Base-by-base conservation (phyloP, 2,329 filamentous ascomycete species). In the Ophiostoma quercus region DNA sequence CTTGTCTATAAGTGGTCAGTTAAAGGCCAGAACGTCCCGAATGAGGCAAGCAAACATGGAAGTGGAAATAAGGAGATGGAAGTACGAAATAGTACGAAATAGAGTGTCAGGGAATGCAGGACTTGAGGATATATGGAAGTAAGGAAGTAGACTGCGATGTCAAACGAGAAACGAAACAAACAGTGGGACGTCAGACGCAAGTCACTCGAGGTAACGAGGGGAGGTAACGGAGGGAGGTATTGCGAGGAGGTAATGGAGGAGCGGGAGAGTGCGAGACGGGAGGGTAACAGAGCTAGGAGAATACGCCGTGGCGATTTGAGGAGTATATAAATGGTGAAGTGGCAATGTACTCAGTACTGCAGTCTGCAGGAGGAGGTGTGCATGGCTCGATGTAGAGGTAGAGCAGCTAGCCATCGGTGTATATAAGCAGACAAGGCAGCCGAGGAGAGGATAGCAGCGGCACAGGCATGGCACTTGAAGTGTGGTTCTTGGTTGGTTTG, bases 1-100 rank as follows among this genome's bases (percentile, higher is more conserved):
- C 57, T 62, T 62, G 57, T 62, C 57, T 62, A 62, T 62, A 62
- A 32, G 57, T 62, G 57, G 57, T 62, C 25, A 62, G 25, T 34
- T 62, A 62, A 62, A 62, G 25, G 12, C 57, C 57, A 32, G 57
- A 14, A 62, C 32, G 25, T 62, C 57, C 57, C 57, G 25, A 62
- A 34, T 62, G 25, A 8, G 25, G 57, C 57, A 62, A 62, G 57
- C 57, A 62, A 62, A 32, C 12, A 62, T 16, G 22, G 14, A 62
- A 62, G 57, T 62, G 25, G 57, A 62, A 62, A 62, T 62, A 62
- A 62, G 57, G 57, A 62, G 57, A 25, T 34, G 34, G 34, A 25
- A 32, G 25, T 29, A 29, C 25, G 25, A 29, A 29, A 29, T 29
- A 25, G 12, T 25, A 14, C 11, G 32, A 1, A 34, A 19, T 16